Evolutionary conservation across 352 stramenopile genomes (phyloP).

Genomic region (Globisporangium polare): DNA sequence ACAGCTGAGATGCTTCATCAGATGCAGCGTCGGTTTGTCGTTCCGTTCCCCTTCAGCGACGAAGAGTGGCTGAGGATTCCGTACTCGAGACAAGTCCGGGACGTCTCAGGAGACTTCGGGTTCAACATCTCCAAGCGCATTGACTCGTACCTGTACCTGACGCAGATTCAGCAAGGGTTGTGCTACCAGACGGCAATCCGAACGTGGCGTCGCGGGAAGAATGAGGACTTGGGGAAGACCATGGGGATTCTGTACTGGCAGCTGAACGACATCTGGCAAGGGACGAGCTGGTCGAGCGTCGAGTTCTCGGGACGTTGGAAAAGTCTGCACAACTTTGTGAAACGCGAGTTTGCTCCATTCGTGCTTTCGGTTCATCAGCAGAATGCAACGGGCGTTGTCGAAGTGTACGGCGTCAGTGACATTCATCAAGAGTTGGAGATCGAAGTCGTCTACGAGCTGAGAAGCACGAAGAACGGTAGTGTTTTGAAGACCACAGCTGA

Average conservation of each 20-base stretch:
- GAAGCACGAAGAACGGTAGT: slow-evolving; percentile 29
- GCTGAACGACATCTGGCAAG: slow-evolving; percentile 86
- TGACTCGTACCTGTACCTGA: slow-evolving; percentile 65
- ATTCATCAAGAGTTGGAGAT: slow-evolving; percentile 28
- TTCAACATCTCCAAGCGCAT: slow-evolving; percentile 45
- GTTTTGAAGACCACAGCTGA: slow-evolving; percentile 39
- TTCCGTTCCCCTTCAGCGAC: slow-evolving; percentile 60
- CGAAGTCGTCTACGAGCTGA: slow-evolving; percentile 41
- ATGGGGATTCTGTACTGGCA: slow-evolving; percentile 89
- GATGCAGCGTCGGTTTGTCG: slow-evolving; percentile 60
- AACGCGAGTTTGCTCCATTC: slow-evolving; percentile 67
- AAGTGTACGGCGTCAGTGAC: slow-evolving; percentile 50
- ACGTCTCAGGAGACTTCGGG: slow-evolving; percentile 23
- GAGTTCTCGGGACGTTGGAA: slow-evolving; percentile 81
- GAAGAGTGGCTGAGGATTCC: slow-evolving; percentile 45
- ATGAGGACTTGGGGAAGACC: slow-evolving; percentile 37
- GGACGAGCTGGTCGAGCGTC: slow-evolving; percentile 84
- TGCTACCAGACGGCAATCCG: slow-evolving; percentile 78
- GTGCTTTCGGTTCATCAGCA: slow-evolving; percentile 39
- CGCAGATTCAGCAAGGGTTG: slow-evolving; percentile 71
- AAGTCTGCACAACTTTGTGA: slow-evolving; percentile 73
- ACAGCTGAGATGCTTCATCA: slow-evolving; percentile 70
- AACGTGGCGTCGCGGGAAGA: slow-evolving; percentile 66
- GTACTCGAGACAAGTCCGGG: slow-evolving; percentile 10
- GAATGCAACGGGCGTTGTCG: slow-evolving; percentile 18